Conservation (phyloP, 1,139 yeast species). For the Yamadazyma pseudoaaseri region DNA sequence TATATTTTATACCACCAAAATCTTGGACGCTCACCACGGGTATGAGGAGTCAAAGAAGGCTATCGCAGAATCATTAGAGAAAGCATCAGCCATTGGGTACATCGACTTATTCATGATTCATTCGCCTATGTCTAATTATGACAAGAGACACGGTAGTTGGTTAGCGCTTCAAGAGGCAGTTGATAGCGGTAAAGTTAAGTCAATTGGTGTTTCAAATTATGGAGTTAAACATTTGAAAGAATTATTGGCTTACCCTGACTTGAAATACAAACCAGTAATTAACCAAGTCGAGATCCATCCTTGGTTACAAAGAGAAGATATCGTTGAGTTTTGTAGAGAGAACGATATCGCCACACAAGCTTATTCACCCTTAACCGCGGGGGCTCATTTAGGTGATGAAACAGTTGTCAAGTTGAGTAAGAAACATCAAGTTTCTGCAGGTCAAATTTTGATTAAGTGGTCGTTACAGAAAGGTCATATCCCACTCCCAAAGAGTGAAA, state of each 20-base stretch:
- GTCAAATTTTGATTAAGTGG: too few relatives aligned
- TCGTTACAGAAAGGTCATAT: constrained; percentile 63
- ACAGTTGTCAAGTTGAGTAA: constrained; percentile 51
- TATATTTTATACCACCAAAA: constrained; percentile 53
- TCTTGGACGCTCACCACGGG: constrained; percentile 60
- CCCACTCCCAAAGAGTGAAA: constrained; percentile 72
- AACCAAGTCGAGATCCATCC: too few relatives aligned
- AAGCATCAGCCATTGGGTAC: constrained; percentile 65
- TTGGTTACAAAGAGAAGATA: constrained; percentile 62
- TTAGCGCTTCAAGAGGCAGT: constrained; percentile 37
- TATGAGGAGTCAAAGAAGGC: constrained; percentile 57
- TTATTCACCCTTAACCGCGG: constrained; percentile 76
- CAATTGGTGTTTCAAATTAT: constrained; percentile 81
- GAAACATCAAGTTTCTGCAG: constrained; percentile 53
- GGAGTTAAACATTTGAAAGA: constrained; percentile 19
- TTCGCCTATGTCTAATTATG: constrained; percentile 31
- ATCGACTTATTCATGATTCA: constrained; percentile 81
- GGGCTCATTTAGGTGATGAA: constrained; percentile 57
- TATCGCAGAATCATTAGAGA: constrained; percentile 53
- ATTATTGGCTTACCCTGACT: constrained; percentile 45
- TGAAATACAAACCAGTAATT: constrained; percentile 50
- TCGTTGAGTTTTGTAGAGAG: constrained; percentile 50
- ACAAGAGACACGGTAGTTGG: constrained; percentile 33
- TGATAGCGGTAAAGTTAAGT: too few relatives aligned
- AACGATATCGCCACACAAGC: constrained; percentile 65